phyloP scores from a whole-genome alignment of 78 protist genomes.

The Anaeramoeba ignava region DNA sequence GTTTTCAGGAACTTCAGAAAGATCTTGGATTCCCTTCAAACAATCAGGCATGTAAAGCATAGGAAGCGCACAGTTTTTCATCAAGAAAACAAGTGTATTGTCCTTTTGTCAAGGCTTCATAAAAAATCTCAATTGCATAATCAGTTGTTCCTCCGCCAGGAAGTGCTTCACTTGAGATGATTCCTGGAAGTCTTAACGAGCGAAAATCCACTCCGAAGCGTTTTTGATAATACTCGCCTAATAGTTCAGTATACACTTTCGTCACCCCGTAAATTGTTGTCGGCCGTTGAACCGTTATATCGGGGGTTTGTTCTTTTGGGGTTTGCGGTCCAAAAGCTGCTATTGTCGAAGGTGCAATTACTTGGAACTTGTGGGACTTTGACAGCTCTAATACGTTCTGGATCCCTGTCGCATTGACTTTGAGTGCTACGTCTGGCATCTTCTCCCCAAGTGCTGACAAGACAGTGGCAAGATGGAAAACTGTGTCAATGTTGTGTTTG shows the following conservation, averaged over 20 bases:
- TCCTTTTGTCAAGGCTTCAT: slow-evolving; percentile 32
- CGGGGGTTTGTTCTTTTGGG: slow-evolving; percentile 22
- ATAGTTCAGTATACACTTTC: slow-evolving; percentile 48
- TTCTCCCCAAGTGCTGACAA: slow-evolving; percentile 44
- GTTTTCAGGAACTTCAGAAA: slow-evolving; percentile 31
- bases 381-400: slow-evolving; percentile 33
- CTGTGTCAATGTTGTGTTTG: slow-evolving; percentile 16
- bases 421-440: slow-evolving; percentile 31
- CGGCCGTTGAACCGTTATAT: slow-evolving; percentile 36
- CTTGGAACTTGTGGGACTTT: neutral
- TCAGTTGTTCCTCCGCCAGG: slow-evolving; percentile 77
- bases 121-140: slow-evolving; percentile 48
- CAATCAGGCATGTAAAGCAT: slow-evolving; percentile 70
- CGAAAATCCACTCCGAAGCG: slow-evolving; percentile 48
- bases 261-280: slow-evolving; percentile 58
- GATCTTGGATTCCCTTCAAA: slow-evolving; percentile 33
- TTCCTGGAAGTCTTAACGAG: slow-evolving; percentile 58
- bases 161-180: slow-evolving; percentile 17
- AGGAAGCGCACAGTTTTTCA: slow-evolving; percentile 30
- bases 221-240: slow-evolving; percentile 33
- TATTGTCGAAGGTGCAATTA: slow-evolving; percentile 49
- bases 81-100: slow-evolving; percentile 22
- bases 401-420: slow-evolving; percentile 35
- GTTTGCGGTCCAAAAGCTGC: slow-evolving; percentile 40
- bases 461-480: slow-evolving; percentile 33